Conservation (phyloP, 2,329 filamentous ascomycete species). For the Fusarium dlaminii region DNA sequence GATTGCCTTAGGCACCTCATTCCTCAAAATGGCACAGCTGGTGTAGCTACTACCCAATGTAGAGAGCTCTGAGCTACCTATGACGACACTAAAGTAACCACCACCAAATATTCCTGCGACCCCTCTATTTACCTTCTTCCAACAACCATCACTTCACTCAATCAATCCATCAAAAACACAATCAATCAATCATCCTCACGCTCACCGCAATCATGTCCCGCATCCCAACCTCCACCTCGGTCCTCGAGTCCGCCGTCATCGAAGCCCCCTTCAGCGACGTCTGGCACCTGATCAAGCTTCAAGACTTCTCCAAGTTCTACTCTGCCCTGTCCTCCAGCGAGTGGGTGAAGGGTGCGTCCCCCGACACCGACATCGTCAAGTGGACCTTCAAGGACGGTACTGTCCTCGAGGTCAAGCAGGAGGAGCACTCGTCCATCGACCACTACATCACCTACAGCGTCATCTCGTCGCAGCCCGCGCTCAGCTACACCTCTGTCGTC, state of each 20-base stretch:
- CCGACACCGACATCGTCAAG: slow-evolving; percentile 74
- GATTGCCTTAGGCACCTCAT: slow-evolving; percentile 8
- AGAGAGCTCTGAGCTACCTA: slow-evolving; percentile 22
- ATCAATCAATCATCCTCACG: background rate
- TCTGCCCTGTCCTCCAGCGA: slow-evolving; percentile 68
- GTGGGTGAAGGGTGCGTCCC: slow-evolving; percentile 68
- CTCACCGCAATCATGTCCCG: slow-evolving; percentile 35
- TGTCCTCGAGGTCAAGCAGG: slow-evolving; percentile 76
- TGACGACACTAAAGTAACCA: slow-evolving; percentile 21
- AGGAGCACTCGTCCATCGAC: slow-evolving; percentile 79
- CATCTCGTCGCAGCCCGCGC: slow-evolving; percentile 71
- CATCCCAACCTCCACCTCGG: slow-evolving; percentile 74
- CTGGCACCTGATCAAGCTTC: slow-evolving; percentile 80
- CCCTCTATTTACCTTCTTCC: slow-evolving; percentile 23
- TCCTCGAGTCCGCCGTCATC: slow-evolving; percentile 74
- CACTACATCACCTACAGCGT: slow-evolving; percentile 80
- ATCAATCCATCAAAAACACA: background rate
- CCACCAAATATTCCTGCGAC: background rate
- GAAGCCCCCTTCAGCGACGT: slow-evolving; percentile 71
- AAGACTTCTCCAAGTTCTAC: slow-evolving; percentile 75
- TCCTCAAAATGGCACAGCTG: slow-evolving; percentile 7
- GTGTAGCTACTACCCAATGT: slow-evolving; percentile 7
- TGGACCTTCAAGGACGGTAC: slow-evolving; percentile 78
- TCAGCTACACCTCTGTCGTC: slow-evolving; percentile 72
- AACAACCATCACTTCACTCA: slow-evolving; percentile 5